Base-by-base conservation (phyloP, 2,329 filamentous ascomycete species). In the Epichloe gansuensis region DNA sequence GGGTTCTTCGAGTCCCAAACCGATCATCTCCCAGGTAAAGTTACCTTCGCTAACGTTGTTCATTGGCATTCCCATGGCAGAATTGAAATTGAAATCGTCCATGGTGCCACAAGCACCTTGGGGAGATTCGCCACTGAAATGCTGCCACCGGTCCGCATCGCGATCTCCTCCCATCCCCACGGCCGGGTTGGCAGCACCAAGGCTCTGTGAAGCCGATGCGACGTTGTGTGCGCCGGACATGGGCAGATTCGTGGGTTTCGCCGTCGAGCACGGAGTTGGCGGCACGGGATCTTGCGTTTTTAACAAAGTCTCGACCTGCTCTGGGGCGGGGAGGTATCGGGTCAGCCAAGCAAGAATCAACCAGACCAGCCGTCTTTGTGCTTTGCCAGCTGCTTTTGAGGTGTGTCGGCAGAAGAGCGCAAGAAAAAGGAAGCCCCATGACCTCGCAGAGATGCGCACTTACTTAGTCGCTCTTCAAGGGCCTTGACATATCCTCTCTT, bases 401-500 rank as follows among this genome's bases (percentile, higher is more conserved):
- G 9, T 11, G 31, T 31, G 8, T 31, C 1, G 8, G 9, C 31
- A 31, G 31, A 31, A 31, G 9, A 31, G 8, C 31, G 8, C 31
- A 31, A 31, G 8, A 31, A 31, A 11, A 31, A 8, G 9, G 31
- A 31, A 8, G 9, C 8, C 9, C 8, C 31, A 45, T 12, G n/a
- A 5, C 0, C 12, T 45, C 12, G 12, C 23, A 31, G 25, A 39
- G n/a, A 42, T 3, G 35, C 41, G 2, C 40, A 47, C 85, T 72
- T 76, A 95, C 89, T 90, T 63, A 98, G 71, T 66, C 93, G 81
- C 66, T 94, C 90, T 69, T 97, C 93, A 59, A 97, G 71, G 54
- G 89, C 85, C 74, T 95, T 95, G 55, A 95, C 90, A 65, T 96
- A 95, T 60, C 90, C 90, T 64, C 90, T 79, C 73, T 95, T 95